A percentile compares a stretch with the other conserved stretches of the same genome.
Conservation (phyloP, 1,139 yeast species). For the Scheffersomyces illinoinensis region DNA sequence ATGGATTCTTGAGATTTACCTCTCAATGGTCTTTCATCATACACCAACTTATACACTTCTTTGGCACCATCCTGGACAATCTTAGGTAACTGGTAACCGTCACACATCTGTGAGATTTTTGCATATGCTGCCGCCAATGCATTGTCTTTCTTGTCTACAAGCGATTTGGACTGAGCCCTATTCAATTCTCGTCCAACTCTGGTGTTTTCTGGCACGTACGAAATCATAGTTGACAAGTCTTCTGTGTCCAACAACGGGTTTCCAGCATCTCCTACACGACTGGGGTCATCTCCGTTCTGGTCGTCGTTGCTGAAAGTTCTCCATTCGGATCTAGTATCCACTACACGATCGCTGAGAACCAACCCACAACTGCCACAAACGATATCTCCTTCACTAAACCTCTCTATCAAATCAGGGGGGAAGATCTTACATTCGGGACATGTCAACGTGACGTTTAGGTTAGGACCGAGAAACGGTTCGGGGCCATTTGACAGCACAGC, state of each 20-base stretch:
- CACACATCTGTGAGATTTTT: conserved; percentile 93
- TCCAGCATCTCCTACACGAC: conserved; percentile 99
- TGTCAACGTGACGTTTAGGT: conserved; percentile 83
- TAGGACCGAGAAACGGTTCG: conserved; percentile 52
- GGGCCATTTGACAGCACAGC: conserved; percentile 19
- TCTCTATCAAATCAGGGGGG: conserved; percentile 93
- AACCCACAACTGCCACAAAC: conserved; percentile 97
- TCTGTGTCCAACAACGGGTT: conserved; percentile 91
- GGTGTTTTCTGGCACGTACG: conserved; percentile 77
- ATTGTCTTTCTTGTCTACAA: conserved; percentile 84
- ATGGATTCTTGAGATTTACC: conserved; percentile 93
- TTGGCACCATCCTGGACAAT: conserved; percentile 97
- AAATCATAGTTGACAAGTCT: conserved; percentile 89
- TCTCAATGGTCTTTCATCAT: conserved; percentile 82
- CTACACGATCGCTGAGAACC: conserved; percentile 87
- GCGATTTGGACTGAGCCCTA: conserved; percentile 83
- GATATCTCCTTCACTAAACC: conserved; percentile 96
- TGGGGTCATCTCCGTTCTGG: conserved; percentile 97
- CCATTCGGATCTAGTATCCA: conserved; percentile 97
- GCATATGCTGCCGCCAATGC: conserved; percentile 89
- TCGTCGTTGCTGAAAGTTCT: conserved; percentile 97
- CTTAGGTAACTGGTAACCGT: conserved; percentile 91
- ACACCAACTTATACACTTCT: conserved; percentile 89
- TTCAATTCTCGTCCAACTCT: conserved; percentile 83
- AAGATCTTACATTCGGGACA: conserved; percentile 96